Conservation (phyloP, 2,329 filamentous ascomycete species). For the Arthroderma sp. region DNA sequence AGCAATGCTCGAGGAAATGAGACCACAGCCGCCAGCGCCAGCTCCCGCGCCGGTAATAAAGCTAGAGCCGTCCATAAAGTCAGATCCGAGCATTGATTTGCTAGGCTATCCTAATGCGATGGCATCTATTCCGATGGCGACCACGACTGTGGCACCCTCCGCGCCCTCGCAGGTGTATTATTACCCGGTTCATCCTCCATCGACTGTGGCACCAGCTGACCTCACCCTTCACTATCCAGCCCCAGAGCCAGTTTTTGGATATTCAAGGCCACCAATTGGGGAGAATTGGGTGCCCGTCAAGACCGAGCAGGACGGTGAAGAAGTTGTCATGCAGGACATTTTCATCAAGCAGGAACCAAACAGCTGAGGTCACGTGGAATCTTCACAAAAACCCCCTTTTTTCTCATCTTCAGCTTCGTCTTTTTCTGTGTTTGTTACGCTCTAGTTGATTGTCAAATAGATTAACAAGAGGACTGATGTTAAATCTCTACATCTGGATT, state of each 20-base stretch:
- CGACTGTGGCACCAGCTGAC: conserved; percentile 13
- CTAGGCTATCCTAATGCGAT: not conserved
- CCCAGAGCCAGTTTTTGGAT: conserved; percentile 4
- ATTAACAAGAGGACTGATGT: no score
- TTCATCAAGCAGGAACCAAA: conserved; percentile 15
- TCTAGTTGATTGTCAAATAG: no score
- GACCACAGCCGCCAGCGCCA: not conserved
- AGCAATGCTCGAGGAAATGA: conserved; percentile 6
- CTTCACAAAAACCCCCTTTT: not conserved
- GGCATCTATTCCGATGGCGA: not conserved
- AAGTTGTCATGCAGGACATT: conserved; percentile 8
- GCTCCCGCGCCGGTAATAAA: conserved; percentile 3
- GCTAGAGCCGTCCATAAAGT: conserved; percentile 5
- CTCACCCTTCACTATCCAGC: conserved; percentile 10
- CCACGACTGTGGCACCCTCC: not conserved
- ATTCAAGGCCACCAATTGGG: conserved; percentile 8
- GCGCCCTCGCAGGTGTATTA: not conserved
- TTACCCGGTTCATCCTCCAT: not conserved
- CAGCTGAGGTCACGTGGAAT: conserved; percentile 3
- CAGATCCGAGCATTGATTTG: not conserved
- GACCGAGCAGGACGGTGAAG: conserved; percentile 11
- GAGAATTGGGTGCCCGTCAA: conserved; percentile 17
- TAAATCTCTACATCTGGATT: no score
- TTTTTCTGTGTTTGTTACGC: not conserved
- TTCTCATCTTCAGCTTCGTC: conserved; percentile 1